Percentiles rank a stretch among this genome's conserved stretches.
These are phyloP conservation scores for Cutaneotrichosporon sp. DNA, from an alignment of 1,284 basidiomycete species.

Conservation along the genomic window DNA sequence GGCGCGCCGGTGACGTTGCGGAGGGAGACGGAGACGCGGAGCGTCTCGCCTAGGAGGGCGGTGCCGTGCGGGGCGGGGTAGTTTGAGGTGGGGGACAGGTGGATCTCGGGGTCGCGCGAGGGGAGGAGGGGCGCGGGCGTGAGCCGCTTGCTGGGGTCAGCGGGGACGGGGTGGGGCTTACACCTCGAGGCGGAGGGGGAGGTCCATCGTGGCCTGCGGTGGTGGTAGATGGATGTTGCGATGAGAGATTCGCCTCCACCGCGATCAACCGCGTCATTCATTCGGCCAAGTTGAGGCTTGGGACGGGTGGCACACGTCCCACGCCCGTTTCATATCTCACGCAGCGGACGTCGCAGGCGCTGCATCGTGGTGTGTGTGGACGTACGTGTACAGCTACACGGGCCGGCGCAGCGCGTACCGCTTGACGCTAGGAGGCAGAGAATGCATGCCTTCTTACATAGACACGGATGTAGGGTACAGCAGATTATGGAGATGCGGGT, in stretches of 20 bases:
- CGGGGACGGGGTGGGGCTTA: background rate
- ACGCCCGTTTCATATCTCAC: no score
- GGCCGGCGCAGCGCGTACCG: background rate
- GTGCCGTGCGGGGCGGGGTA: constrained; percentile 41
- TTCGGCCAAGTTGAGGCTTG: no score
- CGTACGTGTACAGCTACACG: background rate
- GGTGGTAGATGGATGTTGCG: background rate
- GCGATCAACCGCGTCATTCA: constrained; percentile 4
- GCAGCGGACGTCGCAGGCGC: background rate
- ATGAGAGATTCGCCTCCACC: constrained; percentile 2
- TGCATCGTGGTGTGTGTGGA: background rate
- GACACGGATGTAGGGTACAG: constrained; percentile 19
- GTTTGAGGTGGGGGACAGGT: constrained; percentile 43
- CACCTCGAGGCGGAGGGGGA: constrained; percentile 16
- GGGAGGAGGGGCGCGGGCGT: constrained; percentile 12
- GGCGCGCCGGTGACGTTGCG: constrained; percentile 27
- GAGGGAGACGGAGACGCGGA: constrained; percentile 33
- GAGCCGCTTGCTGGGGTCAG: constrained; percentile 12
- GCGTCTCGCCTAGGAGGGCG: constrained; percentile 40
- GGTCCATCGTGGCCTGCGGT: constrained; percentile 13
- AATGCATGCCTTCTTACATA: constrained; percentile 21
- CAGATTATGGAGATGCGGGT: constrained; percentile 15
- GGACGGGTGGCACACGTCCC: no score
- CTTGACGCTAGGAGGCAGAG: constrained; percentile 1
- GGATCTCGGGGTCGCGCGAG: constrained; percentile 22